Evolutionary conservation across 768 basidiomycete genomes (phyloP), one percentile per base, ranked within the genome.

Genomic region (Lentinus tigrinus): DNA sequence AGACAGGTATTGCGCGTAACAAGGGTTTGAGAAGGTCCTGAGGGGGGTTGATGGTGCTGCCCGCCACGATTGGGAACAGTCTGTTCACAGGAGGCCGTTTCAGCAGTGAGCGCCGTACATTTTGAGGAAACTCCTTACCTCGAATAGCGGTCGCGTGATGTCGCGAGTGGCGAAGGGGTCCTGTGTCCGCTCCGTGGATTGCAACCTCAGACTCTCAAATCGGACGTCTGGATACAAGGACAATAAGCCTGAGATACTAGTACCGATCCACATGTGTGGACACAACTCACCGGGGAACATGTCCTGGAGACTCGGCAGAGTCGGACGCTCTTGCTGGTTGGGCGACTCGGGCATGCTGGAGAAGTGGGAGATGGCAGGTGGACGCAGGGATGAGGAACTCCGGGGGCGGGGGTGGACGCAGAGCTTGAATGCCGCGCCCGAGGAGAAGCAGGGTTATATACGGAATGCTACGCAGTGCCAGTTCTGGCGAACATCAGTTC

Each of bases 361-460:
- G 28, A 19, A 49, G 26, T 13, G 10, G 34, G 3, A 31, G 14
- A 6, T 14, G 28, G 50, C 24, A 11, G 24, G 49, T 19, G 23
- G 34, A n/a, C 31, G 31, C 19, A 14, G 57, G 38, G 38, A 16
- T 8, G 43, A 9, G 24, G 9, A 23, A 26, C 43, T 23, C 8
- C 3, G 23, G 27, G 36, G 42, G 49, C 21, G 26, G 47, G 46
- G 26, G 42, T 43, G 36, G 26, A 44, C 27, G 31, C 28, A 19
- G 52, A 28, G n/a, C n/a, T 23, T 27, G 37, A 39, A 39, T 38
- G 21, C 34, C 34, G 40, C 42, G 43, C 43, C 38, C 27, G 37
- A 58, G 52, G 52, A 58, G 46, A n/a, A 27, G 16, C 37, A 11
- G 21, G 28, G 52, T 53, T 58, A 53, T 58, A 58, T 58, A 58